Conservation (phyloP, 805 yeast species). For the Yamadazyma philogaea region DNA sequence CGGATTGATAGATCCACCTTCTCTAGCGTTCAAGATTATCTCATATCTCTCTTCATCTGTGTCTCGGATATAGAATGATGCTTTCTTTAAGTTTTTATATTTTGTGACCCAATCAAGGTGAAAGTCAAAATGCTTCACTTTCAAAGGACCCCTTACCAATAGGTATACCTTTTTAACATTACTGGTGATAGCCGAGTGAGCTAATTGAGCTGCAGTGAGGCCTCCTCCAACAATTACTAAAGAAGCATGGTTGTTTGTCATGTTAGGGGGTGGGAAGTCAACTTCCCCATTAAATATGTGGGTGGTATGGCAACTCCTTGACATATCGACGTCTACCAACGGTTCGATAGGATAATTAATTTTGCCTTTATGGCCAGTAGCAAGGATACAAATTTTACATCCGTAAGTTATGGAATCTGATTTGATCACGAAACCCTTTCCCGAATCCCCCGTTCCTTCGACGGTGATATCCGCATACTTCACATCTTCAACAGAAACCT, state of each 20-base stretch:
- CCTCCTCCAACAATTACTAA: conserved; percentile 46
- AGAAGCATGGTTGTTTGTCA: conserved; percentile 8
- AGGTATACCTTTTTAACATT: conserved; percentile 32
- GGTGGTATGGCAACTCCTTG: conserved; percentile 32
- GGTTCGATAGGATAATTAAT: conserved; percentile 31
- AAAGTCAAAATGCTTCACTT: conserved; percentile 47
- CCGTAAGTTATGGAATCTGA: conserved; percentile 34
- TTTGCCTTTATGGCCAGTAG: conserved; percentile 36
- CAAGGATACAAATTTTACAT: conserved; percentile 31
- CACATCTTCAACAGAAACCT: conserved; percentile 34
- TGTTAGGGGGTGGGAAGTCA: conserved; percentile 20
- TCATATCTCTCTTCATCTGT: conserved; percentile 40
- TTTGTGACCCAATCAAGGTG: conserved; percentile 51
- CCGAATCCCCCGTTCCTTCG: conserved; percentile 20
- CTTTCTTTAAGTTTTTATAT: conserved; percentile 42
- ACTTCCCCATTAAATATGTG: conserved; percentile 29
- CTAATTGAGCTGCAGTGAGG: conserved; percentile 44
- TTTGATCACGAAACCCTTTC: conserved; percentile 31
- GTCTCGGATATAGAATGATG: conserved; percentile 41
- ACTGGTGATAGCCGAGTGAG: conserved; percentile 31
- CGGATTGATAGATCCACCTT: conserved; percentile 47
- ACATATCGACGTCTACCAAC: conserved; percentile 19
- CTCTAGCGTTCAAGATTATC: conserved; percentile 41
- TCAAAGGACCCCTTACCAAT: conserved; percentile 34
- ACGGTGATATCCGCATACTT: conserved; percentile 25